Base-by-base conservation (phyloP, 371 early-diverging fungal species). In the Vairimorpha apis region DNA sequence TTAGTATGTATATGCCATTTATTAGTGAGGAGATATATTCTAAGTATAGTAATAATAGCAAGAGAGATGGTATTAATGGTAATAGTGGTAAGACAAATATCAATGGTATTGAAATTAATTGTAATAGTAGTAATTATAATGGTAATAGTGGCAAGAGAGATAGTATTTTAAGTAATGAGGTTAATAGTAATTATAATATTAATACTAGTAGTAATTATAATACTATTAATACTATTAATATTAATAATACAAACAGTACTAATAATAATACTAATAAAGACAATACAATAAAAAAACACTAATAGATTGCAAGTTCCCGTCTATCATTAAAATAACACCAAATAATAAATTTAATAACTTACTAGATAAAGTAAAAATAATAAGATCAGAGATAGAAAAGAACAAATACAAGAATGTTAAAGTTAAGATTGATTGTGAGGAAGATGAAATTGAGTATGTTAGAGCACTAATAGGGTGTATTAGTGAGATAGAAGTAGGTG, bases 1-100 rank as follows among this genome's bases (percentile, higher is more conserved):
- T 97, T 78, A 95, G 95, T 84, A 95, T 97, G 30, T 91, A 95
- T 86, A 94, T 95, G 93, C 99, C 99, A 12, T 99, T 91, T 82
- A 88, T 99, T 47, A 94, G 97, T 23, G 97, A 99, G 85, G 97
- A 99, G 84, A 85, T 97, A 73, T 96, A 88, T 86, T 51, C 32
- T 2, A 38, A 62, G n/a, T 4, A 32, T 33, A 33, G 3, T 43
- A 49, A 70, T 18, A 32, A 5, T 47, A 27, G 43, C 2, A 27
- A n/a, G n/a, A n/a, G n/a, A n/a, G n/a, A n/a, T n/a, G n/a, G n/a
- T n/a, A n/a, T n/a, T n/a, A n/a, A n/a, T n/a, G n/a, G n/a, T n/a
- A n/a, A n/a, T n/a, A n/a, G n/a, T n/a, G n/a, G n/a, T n/a, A n/a
- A n/a, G n/a, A n/a, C n/a, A n/a, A n/a, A n/a, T n/a, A n/a, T n/a